phyloP scores from a whole-genome alignment of 23 red algal genomes.

The Rhodosorus marinus region DNA sequence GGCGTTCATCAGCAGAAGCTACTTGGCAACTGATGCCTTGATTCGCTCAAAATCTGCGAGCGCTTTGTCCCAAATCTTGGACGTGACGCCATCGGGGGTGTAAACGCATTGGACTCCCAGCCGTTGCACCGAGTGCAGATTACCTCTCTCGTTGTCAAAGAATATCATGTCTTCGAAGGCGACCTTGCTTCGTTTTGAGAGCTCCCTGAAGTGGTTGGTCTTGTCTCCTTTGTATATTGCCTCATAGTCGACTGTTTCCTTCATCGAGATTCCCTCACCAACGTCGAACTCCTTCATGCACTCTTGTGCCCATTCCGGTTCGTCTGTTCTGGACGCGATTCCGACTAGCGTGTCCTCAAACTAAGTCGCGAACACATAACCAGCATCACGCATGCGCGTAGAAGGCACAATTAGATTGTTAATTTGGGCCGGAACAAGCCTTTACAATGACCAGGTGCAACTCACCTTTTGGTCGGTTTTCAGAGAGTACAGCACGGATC shows the following conservation, averaged over 20 bases:
- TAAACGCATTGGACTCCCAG: neutral
- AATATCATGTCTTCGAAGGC: slow-evolving; percentile 13
- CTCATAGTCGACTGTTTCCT: neutral
- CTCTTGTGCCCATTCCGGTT: neutral
- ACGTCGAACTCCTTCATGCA: neutral
- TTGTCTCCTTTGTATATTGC: slow-evolving; percentile 7
- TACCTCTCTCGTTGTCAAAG: slow-evolving; percentile 4
- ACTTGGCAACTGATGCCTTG: too few species aligned
- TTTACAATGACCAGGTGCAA: too few species aligned
- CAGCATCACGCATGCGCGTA: too few species aligned
- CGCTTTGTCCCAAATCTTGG: neutral
- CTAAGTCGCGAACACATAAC: too few species aligned
- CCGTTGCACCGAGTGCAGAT: neutral
- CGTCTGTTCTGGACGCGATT: neutral
- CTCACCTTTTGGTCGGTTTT: too few species aligned
- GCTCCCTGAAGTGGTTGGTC: slow-evolving; percentile 2
- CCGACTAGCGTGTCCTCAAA: neutral
- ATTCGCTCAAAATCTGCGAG: neutral
- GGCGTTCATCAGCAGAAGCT: too few species aligned
- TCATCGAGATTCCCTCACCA: neutral
- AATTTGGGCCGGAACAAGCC: too few species aligned
- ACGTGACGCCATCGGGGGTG: neutral
- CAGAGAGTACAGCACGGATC: neutral
- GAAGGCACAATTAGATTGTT: too few species aligned
- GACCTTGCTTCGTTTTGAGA: slow-evolving; percentile 1